Base-by-base conservation (phyloP, 2,329 filamentous ascomycete genomes). In the Paraphoma chrysanthemicola region DNA sequence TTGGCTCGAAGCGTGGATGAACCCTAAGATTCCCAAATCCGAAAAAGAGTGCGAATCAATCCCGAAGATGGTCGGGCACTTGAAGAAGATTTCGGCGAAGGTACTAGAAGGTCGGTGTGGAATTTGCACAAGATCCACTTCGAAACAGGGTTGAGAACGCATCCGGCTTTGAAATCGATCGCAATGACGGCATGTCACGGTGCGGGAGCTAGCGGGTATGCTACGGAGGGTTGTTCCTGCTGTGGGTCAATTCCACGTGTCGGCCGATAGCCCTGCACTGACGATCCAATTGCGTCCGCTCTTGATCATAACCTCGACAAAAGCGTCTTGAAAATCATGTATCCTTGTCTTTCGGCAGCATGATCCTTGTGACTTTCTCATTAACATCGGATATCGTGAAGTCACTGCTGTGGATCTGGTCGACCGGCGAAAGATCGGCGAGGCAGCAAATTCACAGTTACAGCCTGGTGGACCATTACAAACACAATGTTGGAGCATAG, bases 341-440 rank as follows among this genome's bases (percentile, higher is more conserved):
- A 36, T 7, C 33, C 33, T 4, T 36, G 33, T 14, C 33, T 16
- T 42, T 12, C 33, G 33, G 43, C 42, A 39, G 23, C 23, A 23
- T 23, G 23, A 23, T 23, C 23, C 23, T 23, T 23, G 23, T 23
- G 23, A 23, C 23, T 23, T 23, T 23, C 23, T 23, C 3, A 23
- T 23, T 23, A 23, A 29, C 30, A 28, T 49, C 16, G 16, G n/a
- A 49, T 42, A 49, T 54, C 44, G 31, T 64, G 55, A 58, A 57
- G 56, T 60, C 44, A 56, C 53, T 12, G 44, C 41, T 54, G 59
- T 62, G 63, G 64, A 57, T 60, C 63, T 23, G 42, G 41, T 54
- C 12, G 47, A 52, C 51, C 66, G 66, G 66, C 60, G 53, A 63
- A 51, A 59, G 41, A 60, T 67, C 66, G 66, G 66, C 66, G 56